phyloP scores from a whole-genome alignment of 768 basidiomycete genomes.

The Agrocybe praecox region DNA sequence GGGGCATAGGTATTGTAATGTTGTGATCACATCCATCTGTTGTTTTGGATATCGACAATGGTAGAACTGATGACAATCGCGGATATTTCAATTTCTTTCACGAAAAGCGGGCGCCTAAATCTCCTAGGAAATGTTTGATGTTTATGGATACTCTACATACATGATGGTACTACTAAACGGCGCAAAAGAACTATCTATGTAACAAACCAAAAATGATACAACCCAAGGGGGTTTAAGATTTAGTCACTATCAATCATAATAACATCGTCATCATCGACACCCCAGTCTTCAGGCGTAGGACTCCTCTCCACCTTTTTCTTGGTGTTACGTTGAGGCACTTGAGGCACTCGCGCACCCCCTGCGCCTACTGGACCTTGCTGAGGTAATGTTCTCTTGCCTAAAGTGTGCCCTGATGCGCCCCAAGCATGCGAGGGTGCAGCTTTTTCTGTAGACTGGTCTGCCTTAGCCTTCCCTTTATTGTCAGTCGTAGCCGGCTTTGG shows the following conservation, averaged over 20 bases:
- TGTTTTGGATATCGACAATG: too few relatives aligned
- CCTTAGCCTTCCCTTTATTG: slow-evolving; percentile 56
- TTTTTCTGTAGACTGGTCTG: slow-evolving; percentile 28
- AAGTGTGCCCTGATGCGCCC: slow-evolving; percentile 52
- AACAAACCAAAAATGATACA: slow-evolving; percentile 6
- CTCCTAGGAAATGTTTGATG: not conserved
- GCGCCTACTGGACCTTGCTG: slow-evolving; percentile 50
- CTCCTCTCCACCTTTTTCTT: slow-evolving; percentile 49
- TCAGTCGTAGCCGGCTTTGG: slow-evolving; percentile 32
- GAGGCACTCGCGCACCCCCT: slow-evolving; percentile 56
- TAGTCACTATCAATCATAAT: slow-evolving; percentile 87
- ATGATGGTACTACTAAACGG: slow-evolving; percentile 15
- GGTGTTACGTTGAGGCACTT: slow-evolving; percentile 39
- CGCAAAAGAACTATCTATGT: not conserved
- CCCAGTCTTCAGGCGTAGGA: slow-evolving; percentile 75
- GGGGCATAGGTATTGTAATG: slow-evolving; percentile 94
- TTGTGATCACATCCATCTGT: slow-evolving; percentile 31
- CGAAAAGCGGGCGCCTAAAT: not conserved
- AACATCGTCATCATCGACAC: slow-evolving; percentile 82
- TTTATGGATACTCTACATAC: not conserved
- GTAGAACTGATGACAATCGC: too few relatives aligned
- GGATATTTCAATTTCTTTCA: too few relatives aligned
- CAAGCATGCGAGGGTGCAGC: slow-evolving; percentile 28
- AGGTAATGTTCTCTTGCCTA: slow-evolving; percentile 42
- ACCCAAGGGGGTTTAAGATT: slow-evolving; percentile 5